A percentile compares a stretch with the other conserved stretches of the same genome.
Conservation (phyloP, 345 rosid genomes). For the Eucalyptus shirleyi region DNA sequence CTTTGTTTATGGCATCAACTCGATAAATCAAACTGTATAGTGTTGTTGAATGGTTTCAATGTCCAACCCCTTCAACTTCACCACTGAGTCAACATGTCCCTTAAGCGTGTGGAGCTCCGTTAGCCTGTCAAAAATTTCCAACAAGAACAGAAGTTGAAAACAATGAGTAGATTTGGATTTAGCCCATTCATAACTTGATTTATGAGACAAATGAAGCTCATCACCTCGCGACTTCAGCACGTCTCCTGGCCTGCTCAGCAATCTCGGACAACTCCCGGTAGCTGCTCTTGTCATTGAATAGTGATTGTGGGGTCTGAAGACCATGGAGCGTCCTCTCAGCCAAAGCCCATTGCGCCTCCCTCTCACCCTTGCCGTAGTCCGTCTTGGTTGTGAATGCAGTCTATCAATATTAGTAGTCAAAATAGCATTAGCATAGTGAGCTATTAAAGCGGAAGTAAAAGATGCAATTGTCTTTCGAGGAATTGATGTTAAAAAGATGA, state of each 20-base stretch:
- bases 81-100: slow-evolving; percentile 33
- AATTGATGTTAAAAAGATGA: background rate
- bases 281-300: slow-evolving; percentile 5
- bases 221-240: slow-evolving; percentile 36
- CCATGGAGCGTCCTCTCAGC: slow-evolving; percentile 31
- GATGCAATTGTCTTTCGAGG: background rate
- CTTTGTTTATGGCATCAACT: background rate
- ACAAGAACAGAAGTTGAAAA: background rate
- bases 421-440: background rate
- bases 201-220: background rate
- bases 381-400: slow-evolving; percentile 32
- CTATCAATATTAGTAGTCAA: background rate
- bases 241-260: slow-evolving; percentile 32
- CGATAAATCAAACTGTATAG: slow-evolving; percentile 6
- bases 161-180: background rate
- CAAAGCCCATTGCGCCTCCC: slow-evolving; percentile 41
- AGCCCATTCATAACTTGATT: background rate
- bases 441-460: background rate
- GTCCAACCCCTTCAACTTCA: slow-evolving; percentile 29
- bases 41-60: slow-evolving; percentile 28
- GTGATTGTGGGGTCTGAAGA: slow-evolving; percentile 6
- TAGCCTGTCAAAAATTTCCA: slow-evolving; percentile 3
- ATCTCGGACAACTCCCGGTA: slow-evolving; percentile 13
- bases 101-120: slow-evolving; percentile 31
- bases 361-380: slow-evolving; percentile 28